Conservation (phyloP, 352 stramenopile genomes). For the Globisporangium megalacanthum region DNA sequence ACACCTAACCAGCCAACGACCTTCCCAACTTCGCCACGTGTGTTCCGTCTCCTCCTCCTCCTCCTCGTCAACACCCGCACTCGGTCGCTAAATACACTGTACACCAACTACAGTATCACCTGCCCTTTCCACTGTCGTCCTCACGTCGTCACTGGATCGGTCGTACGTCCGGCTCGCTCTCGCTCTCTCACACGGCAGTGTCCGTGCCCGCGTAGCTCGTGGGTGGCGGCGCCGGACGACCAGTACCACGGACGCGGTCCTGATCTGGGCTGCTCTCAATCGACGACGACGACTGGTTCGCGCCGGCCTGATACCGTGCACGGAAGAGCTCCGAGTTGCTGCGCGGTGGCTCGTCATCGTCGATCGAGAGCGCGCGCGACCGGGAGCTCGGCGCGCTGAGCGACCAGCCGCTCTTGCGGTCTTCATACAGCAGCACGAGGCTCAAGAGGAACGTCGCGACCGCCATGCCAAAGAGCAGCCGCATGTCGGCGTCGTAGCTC, state of each 20-base stretch:
- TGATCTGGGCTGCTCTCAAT: slow-evolving; percentile 15
- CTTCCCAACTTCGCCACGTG: not conserved
- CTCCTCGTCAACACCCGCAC: not conserved
- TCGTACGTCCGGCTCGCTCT: not conserved
- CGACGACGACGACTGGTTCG: not conserved
- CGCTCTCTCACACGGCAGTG: slow-evolving; percentile 1
- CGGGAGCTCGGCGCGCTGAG: slow-evolving; percentile 50
- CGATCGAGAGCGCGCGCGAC: slow-evolving; percentile 49
- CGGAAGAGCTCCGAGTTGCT: slow-evolving; percentile 37
- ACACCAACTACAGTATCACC: slow-evolving; percentile 1
- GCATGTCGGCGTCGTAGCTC: slow-evolving; percentile 80
- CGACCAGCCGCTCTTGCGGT: slow-evolving; percentile 47
- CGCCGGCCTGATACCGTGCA: slow-evolving; percentile 19
- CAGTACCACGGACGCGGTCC: not conserved
- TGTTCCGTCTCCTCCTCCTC: not conserved
- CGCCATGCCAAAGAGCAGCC: slow-evolving; percentile 73
- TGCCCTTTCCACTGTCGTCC: not conserved
- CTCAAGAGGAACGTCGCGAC: slow-evolving; percentile 61
- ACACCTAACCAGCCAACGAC: not conserved
- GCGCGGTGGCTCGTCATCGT: slow-evolving; percentile 47
- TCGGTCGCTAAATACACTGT: slow-evolving; percentile 14
- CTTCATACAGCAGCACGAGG: slow-evolving; percentile 57
- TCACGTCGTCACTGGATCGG: too few relatives aligned
- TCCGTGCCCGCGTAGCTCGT: slow-evolving; percentile 8
- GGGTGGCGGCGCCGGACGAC: not conserved